phyloP scores from a whole-genome alignment of 2,329 filamentous ascomycete genomes.

The Raffaelea arxii region DNA sequence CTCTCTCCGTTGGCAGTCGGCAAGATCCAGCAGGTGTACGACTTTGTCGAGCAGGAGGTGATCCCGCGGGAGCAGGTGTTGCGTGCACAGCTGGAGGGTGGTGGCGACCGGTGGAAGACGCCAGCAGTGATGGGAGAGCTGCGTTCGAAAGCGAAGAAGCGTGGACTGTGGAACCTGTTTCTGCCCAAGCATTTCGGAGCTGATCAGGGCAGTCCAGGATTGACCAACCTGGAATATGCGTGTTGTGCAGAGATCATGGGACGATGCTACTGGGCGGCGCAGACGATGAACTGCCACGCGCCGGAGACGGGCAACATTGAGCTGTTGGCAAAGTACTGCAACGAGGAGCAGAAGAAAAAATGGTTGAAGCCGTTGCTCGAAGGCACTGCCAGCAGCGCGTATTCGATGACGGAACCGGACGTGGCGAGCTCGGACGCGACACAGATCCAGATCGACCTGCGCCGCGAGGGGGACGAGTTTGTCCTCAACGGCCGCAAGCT shows the following conservation, averaged over 20 bases:
- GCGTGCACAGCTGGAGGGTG: slow-evolving; percentile 85
- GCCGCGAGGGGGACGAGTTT: slow-evolving; percentile 75
- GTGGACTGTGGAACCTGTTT: slow-evolving; percentile 98
- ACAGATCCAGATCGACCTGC: slow-evolving; percentile 81
- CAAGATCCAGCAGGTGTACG: slow-evolving; percentile 24
- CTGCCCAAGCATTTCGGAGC: slow-evolving; percentile 91
- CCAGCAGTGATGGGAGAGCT: slow-evolving; percentile 30
- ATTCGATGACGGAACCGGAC: slow-evolving; percentile 89
- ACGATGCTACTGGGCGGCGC: slow-evolving; percentile 70
- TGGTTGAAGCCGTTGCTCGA: slow-evolving; percentile 77
- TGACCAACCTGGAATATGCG: slow-evolving; percentile 91
- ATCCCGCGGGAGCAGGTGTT: slow-evolving; percentile 58
- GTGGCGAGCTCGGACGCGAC: slow-evolving; percentile 84
- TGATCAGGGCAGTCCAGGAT: slow-evolving; percentile 88
- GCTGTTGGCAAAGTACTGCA: slow-evolving; percentile 85
- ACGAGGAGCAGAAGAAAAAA: slow-evolving; percentile 70
- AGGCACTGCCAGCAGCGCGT: slow-evolving; percentile 78
- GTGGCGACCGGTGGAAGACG: slow-evolving; percentile 54
- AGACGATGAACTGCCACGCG: slow-evolving; percentile 82
- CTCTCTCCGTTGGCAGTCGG: slow-evolving; percentile 15
- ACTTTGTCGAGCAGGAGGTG: slow-evolving; percentile 32
- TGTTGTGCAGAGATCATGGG: slow-evolving; percentile 95
- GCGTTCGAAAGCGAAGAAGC: slow-evolving; percentile 37
- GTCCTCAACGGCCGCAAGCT: slow-evolving; percentile 98
- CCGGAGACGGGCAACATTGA: slow-evolving; percentile 96